Base-by-base conservation (phyloP, 108 stramenopile species). In the Nitzschia inconspicua region DNA sequence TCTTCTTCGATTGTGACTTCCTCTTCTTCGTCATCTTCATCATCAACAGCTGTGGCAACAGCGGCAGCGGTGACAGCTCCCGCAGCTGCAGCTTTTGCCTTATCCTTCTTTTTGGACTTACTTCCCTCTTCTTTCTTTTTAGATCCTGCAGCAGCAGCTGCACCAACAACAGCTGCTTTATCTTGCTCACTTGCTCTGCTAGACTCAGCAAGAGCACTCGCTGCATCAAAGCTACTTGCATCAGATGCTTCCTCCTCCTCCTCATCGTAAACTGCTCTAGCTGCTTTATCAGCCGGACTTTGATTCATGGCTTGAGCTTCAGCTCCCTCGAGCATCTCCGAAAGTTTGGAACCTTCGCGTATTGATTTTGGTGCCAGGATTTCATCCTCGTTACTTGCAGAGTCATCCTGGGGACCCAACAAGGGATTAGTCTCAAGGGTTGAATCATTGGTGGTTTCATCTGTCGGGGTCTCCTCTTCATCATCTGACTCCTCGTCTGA, bases 181-280 rank as follows among this genome's bases (percentile, higher is more conserved):
- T 65, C 50, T 27, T 51, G 35, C 57, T 67, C 46, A 3, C 57
- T 55, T 18, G 60, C 68, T 37, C 47, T 68, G 4, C 59, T 51
- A 24, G 60, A 49, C 3, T 58, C 60, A 25, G 60, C 68, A 9
- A 68, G 27, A 25, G 60, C 37, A 36, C 68, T 68, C 30, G 60
- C 68, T 9, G 68, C 68, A 44, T 68, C 68, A 29, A 68, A 68
- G 26, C 59, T 60, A 34, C 68, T 68, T 18, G 60, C 68, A 43
- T 65, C 63, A 30, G 24, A 6, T 13, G n/a, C 20, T 19, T 28
- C 34, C 8, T 24, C 42, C n/a, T 52, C 68, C 9, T n/a, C 35
- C 10, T 47, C 60, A 34, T 62, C 60, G 16, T 36, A 47, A 1
- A 49, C 60, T 37, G 10, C 32, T 7, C 13, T 13, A 7, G 42